Base-by-base conservation (phyloP, 1,284 basidiomycete genomes). In the Puccinia coronata region DNA sequence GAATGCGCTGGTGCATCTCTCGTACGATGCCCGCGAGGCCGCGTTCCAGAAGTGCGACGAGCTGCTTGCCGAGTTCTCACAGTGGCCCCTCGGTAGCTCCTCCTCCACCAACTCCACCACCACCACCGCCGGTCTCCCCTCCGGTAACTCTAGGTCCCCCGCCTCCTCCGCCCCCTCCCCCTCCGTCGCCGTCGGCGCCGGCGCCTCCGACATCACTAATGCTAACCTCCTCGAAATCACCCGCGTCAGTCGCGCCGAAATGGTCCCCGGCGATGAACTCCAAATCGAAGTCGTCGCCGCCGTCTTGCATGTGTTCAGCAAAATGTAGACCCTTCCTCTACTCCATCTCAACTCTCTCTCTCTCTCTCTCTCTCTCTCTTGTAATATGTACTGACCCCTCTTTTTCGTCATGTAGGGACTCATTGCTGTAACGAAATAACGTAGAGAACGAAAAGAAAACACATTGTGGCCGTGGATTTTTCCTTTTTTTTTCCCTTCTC, bases 1-100 rank as follows among this genome's bases (percentile, higher is more conserved):
- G 85, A 96, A 96, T 84, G 94, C 94, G 18, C 92, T 97, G 83
- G 91, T 91, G 80, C 88, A 93, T 83, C 88, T 97, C 39, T 91
- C 91, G 14, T 97, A 96, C 84, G 95, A 97, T 86, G 92, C 94
- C 81, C 88, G 95, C 70, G 95, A 98, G 88, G 91, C 90, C 0
- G 95, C 95, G 43, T 96, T 97, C 86, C 91, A 91, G 83, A 89
- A 95, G 82, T 95, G 93, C 84, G 95, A 98, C 86, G 95, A 97
- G 84, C 91, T 97, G 49, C 88, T 98, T 39, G 91, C 91, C 65
- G 95, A 96, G 87, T 97, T 97, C 87, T 90, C 91, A 41, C 89
- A 89, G 39, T 98, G 94, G 94, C 95, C 95, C 4, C 95, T 94
- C 85, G 93, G 94, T 8, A 87, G n/a, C n/a, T n/a, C n/a, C n/a